These are phyloP conservation scores for Coemansia sp. DNA, from an alignment of 192 early-diverging fungal species.

Conservation along the genomic window DNA sequence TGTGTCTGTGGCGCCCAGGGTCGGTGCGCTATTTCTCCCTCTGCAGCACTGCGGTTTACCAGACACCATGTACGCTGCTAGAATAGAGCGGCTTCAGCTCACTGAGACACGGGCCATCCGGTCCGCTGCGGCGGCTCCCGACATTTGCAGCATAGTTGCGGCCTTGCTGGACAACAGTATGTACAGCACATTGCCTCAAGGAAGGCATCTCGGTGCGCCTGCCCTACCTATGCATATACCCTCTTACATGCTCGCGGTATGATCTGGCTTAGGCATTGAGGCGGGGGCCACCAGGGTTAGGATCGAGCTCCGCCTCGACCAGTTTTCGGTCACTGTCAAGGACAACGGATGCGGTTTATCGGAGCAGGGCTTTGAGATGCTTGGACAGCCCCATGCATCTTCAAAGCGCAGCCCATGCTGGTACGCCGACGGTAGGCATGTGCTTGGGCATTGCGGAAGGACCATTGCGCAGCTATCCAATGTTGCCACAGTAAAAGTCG, in stretches of 20 bases:
- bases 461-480: conserved; percentile 21
- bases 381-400: conserved; percentile 23
- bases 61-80: too few species aligned
- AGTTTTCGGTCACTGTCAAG: conserved; percentile 7
- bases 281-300: conserved; percentile 23
- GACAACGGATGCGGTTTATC: conserved; percentile 37
- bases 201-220: too few species aligned
- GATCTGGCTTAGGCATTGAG: conserved; percentile 27
- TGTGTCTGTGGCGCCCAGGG: too few species aligned
- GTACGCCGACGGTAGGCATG: neutral
- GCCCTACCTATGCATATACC: too few species aligned
- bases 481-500: conserved; percentile 20
- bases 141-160: conserved; percentile 17
- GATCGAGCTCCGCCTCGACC: conserved; percentile 14
- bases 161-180: conserved; percentile 37
- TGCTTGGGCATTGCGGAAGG: conserved; percentile 32
- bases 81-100: too few species aligned
- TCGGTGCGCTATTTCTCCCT: too few species aligned
- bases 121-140: conserved; percentile 17
- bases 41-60: too few species aligned
- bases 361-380: neutral
- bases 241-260: neutral
- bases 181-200: too few species aligned
- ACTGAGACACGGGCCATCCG: too few species aligned
- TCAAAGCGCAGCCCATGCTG: conserved; percentile 11